Evolutionary conservation across 2,329 filamentous ascomycete species (phyloP).

Genomic region (Bipolaris gigantea): DNA sequence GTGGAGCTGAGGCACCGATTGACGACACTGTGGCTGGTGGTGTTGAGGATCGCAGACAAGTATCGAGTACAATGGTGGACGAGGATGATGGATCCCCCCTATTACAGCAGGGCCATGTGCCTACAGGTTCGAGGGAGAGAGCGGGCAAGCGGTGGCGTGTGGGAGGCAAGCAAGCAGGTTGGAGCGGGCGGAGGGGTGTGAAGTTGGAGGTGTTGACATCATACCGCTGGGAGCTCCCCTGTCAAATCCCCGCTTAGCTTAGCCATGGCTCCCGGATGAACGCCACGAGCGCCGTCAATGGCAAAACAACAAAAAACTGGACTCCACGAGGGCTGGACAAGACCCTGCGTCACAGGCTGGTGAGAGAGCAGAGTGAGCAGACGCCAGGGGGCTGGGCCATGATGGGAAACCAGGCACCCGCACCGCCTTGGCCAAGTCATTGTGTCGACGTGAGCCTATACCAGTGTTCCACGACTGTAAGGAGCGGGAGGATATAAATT

Average conservation of each 20-base stretch:
- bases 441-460: neutral
- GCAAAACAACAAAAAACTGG: neutral
- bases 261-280: slow-evolving; percentile 11
- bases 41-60: slow-evolving; percentile 22
- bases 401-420: slow-evolving; percentile 3
- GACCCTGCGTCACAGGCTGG: slow-evolving; percentile 14
- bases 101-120: slow-evolving; percentile 20
- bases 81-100: slow-evolving; percentile 18
- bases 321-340: neutral
- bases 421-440: neutral
- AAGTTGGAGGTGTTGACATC: slow-evolving; percentile 9
- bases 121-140: slow-evolving; percentile 20
- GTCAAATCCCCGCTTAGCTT: slow-evolving; percentile 19
- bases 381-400: neutral
- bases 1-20: slow-evolving; percentile 33
- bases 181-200: slow-evolving; percentile 2
- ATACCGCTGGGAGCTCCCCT: slow-evolving; percentile 8
- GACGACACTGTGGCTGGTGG: slow-evolving; percentile 26
- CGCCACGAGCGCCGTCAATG: slow-evolving; percentile 1
- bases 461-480: neutral
- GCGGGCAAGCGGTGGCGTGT: slow-evolving; percentile 21
- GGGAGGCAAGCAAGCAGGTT: slow-evolving; percentile 9
- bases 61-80: slow-evolving; percentile 16
- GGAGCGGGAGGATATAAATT: too few relatives aligned
- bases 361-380: neutral